Evolutionary conservation across 2,329 filamentous ascomycete genomes (phyloP).

Genomic region (Colletotrichum siamense): DNA sequence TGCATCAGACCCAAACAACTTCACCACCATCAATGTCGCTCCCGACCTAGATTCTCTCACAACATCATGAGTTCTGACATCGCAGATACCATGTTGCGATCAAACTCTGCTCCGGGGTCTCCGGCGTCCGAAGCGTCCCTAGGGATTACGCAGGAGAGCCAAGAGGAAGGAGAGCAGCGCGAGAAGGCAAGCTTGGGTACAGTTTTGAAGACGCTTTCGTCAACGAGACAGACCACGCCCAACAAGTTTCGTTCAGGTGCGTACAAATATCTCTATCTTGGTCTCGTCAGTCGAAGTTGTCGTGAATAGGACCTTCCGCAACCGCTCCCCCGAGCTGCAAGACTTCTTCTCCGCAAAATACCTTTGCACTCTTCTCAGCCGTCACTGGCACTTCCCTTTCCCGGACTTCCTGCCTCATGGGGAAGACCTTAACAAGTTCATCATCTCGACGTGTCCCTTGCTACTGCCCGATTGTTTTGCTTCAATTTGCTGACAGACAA

Average conservation of each 20-base stretch:
- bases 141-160: neutral
- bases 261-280: neutral
- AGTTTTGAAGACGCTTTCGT: neutral
- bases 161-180: neutral
- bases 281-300: neutral
- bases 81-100: neutral
- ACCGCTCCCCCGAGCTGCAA: neutral
- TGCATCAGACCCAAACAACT: neutral
- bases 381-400: neutral
- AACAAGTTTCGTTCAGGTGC: neutral
- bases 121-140: neutral
- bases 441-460: neutral
- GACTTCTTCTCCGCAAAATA: neutral
- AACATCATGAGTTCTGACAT: neutral
- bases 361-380: neutral
- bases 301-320: neutral
- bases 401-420: neutral
- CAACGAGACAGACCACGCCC: neutral
- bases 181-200: neutral
- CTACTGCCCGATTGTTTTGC: neutral
- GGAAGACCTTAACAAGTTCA: neutral
- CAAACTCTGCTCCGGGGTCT: neutral
- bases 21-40: neutral
- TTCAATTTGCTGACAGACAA: neutral
- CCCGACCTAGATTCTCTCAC: neutral